These are phyloP conservation scores for Podaxis sp. DNA, from an alignment of 768 basidiomycete genomes.

Conservation along the genomic window DNA sequence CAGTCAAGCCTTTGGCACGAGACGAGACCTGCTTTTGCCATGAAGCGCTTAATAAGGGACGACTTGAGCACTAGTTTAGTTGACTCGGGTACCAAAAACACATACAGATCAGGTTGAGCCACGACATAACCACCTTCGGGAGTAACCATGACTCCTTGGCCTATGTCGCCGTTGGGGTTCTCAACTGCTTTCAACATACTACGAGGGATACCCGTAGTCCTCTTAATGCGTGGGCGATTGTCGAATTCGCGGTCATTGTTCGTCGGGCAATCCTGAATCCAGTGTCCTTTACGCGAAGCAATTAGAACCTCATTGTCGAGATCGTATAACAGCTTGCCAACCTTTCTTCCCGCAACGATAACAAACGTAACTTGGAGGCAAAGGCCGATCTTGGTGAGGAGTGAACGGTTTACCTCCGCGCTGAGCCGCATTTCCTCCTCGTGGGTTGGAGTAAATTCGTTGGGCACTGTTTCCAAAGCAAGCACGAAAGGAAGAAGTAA, in stretches of 20 bases:
- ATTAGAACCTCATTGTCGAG: slow-evolving; percentile 12
- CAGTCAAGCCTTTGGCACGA: slow-evolving; percentile 76
- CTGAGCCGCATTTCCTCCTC: slow-evolving; percentile 64
- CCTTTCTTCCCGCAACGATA: slow-evolving; percentile 99
- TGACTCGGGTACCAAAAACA: slow-evolving; percentile 18
- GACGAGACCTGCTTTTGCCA: slow-evolving; percentile 88
- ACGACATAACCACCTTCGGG: slow-evolving; percentile 98
- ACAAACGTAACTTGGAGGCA: slow-evolving; percentile 96
- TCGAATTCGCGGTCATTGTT: slow-evolving; percentile 96
- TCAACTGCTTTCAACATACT: slow-evolving; percentile 97
- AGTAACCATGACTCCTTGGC: slow-evolving; percentile 95
- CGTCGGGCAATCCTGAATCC: slow-evolving; percentile 99
- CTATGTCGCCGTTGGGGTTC: slow-evolving; percentile 71
- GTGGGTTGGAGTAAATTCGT: slow-evolving; percentile 63
- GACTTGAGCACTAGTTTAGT: background rate
- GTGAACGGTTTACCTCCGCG: slow-evolving; percentile 60
- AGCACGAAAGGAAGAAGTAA: slow-evolving; percentile 16
- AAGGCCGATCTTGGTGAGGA: slow-evolving; percentile 62
- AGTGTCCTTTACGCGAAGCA: slow-evolving; percentile 69
- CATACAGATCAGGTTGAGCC: slow-evolving; percentile 94
- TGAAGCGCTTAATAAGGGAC: slow-evolving; percentile 56
- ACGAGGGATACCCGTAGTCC: slow-evolving; percentile 97
- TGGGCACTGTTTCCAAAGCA: slow-evolving; percentile 52
- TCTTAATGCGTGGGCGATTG: slow-evolving; percentile 91
- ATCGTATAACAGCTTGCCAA: slow-evolving; percentile 26